A percentile compares a stretch with the other conserved stretches of the same genome.
Conservation (phyloP, 441 rosid species). For the Geranium incanum region DNA sequence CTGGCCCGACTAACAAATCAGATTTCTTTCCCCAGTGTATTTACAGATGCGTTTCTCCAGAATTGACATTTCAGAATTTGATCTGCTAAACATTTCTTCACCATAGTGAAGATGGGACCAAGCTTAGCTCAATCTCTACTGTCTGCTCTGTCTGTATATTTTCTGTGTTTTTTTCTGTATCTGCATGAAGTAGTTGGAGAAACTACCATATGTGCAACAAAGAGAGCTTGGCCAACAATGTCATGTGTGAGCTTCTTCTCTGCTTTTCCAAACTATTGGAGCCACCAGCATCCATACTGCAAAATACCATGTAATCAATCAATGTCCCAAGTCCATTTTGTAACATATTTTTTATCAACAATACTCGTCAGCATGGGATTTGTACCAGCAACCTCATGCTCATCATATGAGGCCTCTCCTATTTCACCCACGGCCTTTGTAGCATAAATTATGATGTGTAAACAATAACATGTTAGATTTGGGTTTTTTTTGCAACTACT, state of each 20-base stretch:
- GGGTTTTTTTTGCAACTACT: conserved; percentile 24
- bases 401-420: no score
- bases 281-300: conserved; percentile 93
- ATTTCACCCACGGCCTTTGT: no score
- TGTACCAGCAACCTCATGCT: no score
- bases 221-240: no score
- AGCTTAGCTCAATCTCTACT: neutral
- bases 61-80: neutral
- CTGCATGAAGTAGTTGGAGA: neutral
- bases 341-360: no score
- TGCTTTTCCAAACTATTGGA: conserved; percentile 54
- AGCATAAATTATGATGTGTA: neutral
- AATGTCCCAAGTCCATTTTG: no score
- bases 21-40: neutral
- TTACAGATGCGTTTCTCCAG: neutral
- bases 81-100: no score
- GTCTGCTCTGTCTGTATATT: neutral
- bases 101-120: neutral
- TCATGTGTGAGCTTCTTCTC: conserved; percentile 32
- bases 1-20: neutral
- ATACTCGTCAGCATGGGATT: no score
- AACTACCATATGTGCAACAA: neutral
- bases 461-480: neutral
- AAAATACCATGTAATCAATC: conserved; percentile 14
- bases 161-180: neutral